Evolutionary conservation across 2,329 filamentous ascomycete species (phyloP).

Genomic region (Talaromyces islandicus): DNA sequence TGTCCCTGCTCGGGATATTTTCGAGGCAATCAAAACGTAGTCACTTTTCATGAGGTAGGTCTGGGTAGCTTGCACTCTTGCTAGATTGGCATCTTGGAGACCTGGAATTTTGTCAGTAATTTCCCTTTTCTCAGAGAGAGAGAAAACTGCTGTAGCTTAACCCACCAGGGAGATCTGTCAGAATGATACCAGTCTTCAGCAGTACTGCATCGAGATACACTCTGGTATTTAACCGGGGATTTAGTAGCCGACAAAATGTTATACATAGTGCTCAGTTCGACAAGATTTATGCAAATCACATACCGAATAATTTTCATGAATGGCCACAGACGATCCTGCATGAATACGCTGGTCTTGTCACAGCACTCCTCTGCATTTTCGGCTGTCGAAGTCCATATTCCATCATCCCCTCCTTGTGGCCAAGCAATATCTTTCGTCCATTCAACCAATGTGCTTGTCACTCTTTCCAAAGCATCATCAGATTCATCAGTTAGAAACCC

Average conservation of each 20-base stretch:
- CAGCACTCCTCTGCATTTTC: neutral
- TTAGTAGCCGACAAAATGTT: too few relatives aligned
- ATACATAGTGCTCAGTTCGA: too few relatives aligned
- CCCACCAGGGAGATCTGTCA: conserved; percentile 1
- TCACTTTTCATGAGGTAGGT: neutral
- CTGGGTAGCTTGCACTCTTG: neutral
- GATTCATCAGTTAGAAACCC: neutral
- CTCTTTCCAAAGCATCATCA: neutral
- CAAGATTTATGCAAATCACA: too few relatives aligned
- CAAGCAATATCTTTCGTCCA: neutral
- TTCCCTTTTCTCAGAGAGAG: too few relatives aligned
- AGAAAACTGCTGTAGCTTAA: too few relatives aligned
- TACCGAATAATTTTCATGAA: conserved; percentile 1
- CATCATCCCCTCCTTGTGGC: neutral
- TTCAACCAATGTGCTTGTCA: neutral
- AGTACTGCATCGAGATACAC: neutral
- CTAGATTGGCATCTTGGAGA: neutral
- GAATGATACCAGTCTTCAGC: conserved; percentile 1
- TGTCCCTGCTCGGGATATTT: neutral
- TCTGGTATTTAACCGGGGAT: neutral
- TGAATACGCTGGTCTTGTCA: neutral
- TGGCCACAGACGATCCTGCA: neutral
- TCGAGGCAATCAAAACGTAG: neutral
- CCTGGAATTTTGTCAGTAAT: neutral
- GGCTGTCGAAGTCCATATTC: neutral